Evolutionary conservation across 345 rosid species (phyloP), one percentile per base, ranked within the genome.

Genomic region (Euphorbia tirucalli): DNA sequence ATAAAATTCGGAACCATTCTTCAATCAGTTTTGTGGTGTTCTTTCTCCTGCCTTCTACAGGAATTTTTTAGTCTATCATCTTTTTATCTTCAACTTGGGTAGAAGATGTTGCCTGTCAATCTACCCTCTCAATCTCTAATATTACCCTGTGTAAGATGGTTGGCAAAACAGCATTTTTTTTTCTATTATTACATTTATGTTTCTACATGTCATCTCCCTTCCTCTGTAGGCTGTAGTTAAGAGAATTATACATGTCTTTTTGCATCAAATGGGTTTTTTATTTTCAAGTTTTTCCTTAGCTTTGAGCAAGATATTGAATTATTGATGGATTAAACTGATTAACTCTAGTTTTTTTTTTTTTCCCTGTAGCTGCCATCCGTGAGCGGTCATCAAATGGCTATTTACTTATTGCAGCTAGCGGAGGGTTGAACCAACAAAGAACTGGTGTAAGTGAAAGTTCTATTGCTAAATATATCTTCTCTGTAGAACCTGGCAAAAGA

Each of bases 341-440:
- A 43, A 58, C 64, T 13, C 65, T 72, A 68, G 70, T 35, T 35
- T 35, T 35, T 13, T 46, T 30, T 60, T 80, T 57, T 73, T 75
- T 68, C 27, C 61, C 22, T 70, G 71, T 80, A 96, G 99, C 89
- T 89, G 96, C 88, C 59, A 74, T 71, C 62, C 86, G 66, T 35
- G 92, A 87, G 76, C 80, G 66, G 28, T 75, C 79, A 6, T 93
- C 99, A 24, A 91, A 87, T 85, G 99, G 99, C 25, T 96, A 93
- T 88, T 78, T 93, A 87, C 98, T 96, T 67, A 88, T 96, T 78
- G 97, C 95, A 59, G 90, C 99, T 66, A 96, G 99, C 80, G 98
- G 99, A 70, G 98, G 99, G 66, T 78, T 96, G 58, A 96, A 96
- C 77, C 99, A 96, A 83, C 97, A 96, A 87, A 91, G 98, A 82